Base-by-base conservation (phyloP, 208 protist genomes). In the Strigomonas galati region DNA sequence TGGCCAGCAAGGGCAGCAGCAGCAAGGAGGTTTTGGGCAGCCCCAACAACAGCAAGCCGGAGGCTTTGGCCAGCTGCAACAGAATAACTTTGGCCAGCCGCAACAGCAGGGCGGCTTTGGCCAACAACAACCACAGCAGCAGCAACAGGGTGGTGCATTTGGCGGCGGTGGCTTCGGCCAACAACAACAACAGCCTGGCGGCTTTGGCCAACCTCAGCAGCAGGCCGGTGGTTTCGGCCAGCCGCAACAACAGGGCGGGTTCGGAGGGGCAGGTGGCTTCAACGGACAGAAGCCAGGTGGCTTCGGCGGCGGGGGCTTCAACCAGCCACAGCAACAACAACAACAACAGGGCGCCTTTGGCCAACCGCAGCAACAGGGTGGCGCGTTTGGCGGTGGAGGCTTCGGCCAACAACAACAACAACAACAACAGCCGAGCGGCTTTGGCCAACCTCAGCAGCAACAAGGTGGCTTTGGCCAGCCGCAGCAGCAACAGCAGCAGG, bases 91-190 rank as follows among this genome's bases (percentile, higher is more conserved):
- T 46, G 54, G n/a, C 24, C 68, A 32, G n/a, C n/a, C 19, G 7
- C 49, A 23, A n/a, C 51, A 53, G 17, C 40, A 30, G 23, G 61
- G 60, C 30, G 71, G 71, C 43, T 76, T 67, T 35, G 69, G 69
- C 21, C 69, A 74, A 31, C 61, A 53, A 4, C 21, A 21, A 19
- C 6, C 56, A n/a, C n/a, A n/a, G n/a, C n/a, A n/a, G n/a, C n/a
- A n/a, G n/a, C n/a, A n/a, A n/a, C n/a, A n/a, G n/a, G n/a, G n/a
- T n/a, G n/a, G n/a, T n/a, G n/a, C n/a, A n/a, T n/a, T n/a, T n/a
- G n/a, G n/a, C n/a, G n/a, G n/a, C 19, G 74, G 71, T 56, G 77
- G 71, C 24, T 89, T 86, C 67, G 74, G 77, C 21, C 78, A 82
- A 66, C 61, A 0, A 7, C 46, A 66, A 48, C 67, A 62, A 49